These are phyloP conservation scores for Neofusicoccum ribis DNA, from an alignment of 2,329 filamentous ascomycete genomes.

Conservation along the genomic window DNA sequence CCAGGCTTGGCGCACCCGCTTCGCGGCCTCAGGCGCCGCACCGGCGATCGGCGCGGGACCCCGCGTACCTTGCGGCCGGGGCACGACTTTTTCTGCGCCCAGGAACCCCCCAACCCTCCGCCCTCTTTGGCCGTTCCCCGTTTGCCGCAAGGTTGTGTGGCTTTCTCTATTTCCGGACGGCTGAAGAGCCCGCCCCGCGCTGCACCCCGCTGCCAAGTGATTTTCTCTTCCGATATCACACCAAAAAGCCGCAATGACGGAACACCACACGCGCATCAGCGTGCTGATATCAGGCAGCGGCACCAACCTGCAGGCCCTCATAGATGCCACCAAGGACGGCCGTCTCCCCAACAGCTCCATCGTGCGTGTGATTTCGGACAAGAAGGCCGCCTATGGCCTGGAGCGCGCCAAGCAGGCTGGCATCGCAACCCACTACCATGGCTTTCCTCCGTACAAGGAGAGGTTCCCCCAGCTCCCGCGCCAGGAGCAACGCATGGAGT, in stretches of 20 bases:
- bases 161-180: too few relatives aligned
- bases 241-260: slow-evolving; percentile 2
- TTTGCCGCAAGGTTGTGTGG: not conserved
- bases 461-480: slow-evolving; percentile 57
- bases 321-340: slow-evolving; percentile 54
- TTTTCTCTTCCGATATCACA: not conserved
- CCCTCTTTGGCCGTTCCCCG: slow-evolving; percentile 4
- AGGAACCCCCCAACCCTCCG: slow-evolving; percentile 2
- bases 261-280: slow-evolving; percentile 46
- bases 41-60: slow-evolving; percentile 4
- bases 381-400: slow-evolving; percentile 64
- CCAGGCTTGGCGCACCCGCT: slow-evolving; percentile 2
- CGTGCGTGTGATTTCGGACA: slow-evolving; percentile 61
- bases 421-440: slow-evolving; percentile 79
- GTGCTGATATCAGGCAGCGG: slow-evolving; percentile 65
- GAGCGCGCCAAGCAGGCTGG: slow-evolving; percentile 58
- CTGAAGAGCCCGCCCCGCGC: not conserved
- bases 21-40: not conserved
- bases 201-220: not conserved
- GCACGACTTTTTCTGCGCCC: not conserved
- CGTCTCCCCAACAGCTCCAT: slow-evolving; percentile 56
- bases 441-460: slow-evolving; percentile 75
- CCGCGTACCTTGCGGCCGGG: slow-evolving; percentile 2
- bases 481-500: slow-evolving; percentile 57
- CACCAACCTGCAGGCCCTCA: slow-evolving; percentile 77